Conservation (phyloP, 805 yeast genomes). For the Ogataea paraovalis region DNA sequence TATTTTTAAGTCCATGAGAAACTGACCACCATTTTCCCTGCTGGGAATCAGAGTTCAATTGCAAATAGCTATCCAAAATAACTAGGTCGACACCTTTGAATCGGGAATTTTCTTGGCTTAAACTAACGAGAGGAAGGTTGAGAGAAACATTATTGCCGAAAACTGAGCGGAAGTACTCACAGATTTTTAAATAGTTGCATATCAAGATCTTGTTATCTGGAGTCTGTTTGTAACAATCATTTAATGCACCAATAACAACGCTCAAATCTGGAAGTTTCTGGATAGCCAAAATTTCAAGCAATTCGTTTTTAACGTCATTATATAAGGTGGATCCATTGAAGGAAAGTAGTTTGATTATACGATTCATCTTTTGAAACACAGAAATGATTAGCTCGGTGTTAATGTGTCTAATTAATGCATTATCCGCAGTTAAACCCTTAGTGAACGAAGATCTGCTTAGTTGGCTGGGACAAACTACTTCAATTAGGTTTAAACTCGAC, state of each 20-base stretch:
- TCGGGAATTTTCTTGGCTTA: constrained; percentile 24
- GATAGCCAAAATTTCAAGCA: constrained; percentile 20
- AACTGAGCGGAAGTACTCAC: constrained; percentile 21
- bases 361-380: constrained; percentile 50
- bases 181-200: constrained; percentile 43
- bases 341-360: constrained; percentile 28
- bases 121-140: constrained; percentile 14
- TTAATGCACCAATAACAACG: constrained; percentile 38
- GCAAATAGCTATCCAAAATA: constrained; percentile 56
- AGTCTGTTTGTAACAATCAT: constrained; percentile 35
- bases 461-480: constrained; percentile 61
- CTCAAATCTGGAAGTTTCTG: constrained; percentile 48
- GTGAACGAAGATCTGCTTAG: constrained; percentile 54
- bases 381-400: constrained; percentile 56
- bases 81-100: constrained; percentile 54
- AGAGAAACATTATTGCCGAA: constrained; percentile 18
- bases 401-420: constrained; percentile 55
- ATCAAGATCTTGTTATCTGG: constrained; percentile 42
- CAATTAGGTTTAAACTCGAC: constrained; percentile 37
- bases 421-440: constrained; percentile 52
- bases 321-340: constrained; percentile 13
- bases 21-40: constrained; percentile 75
- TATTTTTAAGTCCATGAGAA: constrained; percentile 39
- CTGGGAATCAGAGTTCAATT: constrained; percentile 47
- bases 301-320: constrained; percentile 15